Evolutionary conservation across 495 filamentous ascomycete species (phyloP).

Genomic region (Thermochaetoides thermophila): DNA sequence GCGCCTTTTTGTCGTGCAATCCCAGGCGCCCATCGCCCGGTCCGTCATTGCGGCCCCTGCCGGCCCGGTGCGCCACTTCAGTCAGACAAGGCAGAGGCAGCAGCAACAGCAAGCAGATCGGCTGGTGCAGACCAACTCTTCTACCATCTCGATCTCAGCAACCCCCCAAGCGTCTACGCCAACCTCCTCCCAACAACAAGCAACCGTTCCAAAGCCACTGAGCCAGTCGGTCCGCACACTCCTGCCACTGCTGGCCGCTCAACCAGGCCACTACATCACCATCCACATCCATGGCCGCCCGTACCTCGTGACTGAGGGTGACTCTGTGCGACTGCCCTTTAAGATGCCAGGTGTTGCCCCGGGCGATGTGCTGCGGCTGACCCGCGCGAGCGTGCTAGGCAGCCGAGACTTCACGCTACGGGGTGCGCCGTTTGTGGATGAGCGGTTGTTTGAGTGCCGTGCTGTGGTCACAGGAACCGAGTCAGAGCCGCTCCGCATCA

Average conservation of each 20-base stretch:
- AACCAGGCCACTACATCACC: constrained; percentile 73
- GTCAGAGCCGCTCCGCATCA: constrained; percentile 68
- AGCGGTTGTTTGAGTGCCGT: constrained; percentile 68
- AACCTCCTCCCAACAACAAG: constrained; percentile 12
- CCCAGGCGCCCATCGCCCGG: constrained; percentile 11
- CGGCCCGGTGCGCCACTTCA: constrained; percentile 14
- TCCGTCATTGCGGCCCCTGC: constrained; percentile 3
- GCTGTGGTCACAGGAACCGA: constrained; percentile 78
- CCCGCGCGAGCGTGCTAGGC: constrained; percentile 63
- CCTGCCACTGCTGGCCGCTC: constrained; percentile 63
- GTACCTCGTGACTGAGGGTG: constrained; percentile 81
- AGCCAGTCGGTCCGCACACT: constrained; percentile 45
- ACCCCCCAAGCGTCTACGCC: constrained; percentile 2
- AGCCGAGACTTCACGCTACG: constrained; percentile 83
- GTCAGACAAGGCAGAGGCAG: no score
- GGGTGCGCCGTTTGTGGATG: constrained; percentile 62
- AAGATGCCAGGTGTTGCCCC: constrained; percentile 68
- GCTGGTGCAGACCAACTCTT: no score
- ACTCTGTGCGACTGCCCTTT: constrained; percentile 87
- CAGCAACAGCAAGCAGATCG: no score
- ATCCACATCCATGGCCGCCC: constrained; percentile 74
- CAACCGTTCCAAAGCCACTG: constrained; percentile 15
- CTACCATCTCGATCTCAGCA: constrained; percentile 15
- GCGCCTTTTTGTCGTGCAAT: constrained; percentile 9
- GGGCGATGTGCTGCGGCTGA: constrained; percentile 74